Evolutionary conservation across 129 eudicot species (phyloP).

Genomic region (Helianthus annuus): HanXRQr2.0-SUNRISE NC_035437.2:2347218-2347717

Average conservation of each 20-base stretch:
- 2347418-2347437: neutral
- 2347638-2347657: no score
- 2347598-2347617: neutral
- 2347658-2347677: neutral
- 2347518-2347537: no score
- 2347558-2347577: no score
- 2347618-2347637: neutral
- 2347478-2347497: no score
- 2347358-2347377: neutral
- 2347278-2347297: neutral
- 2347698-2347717: neutral
- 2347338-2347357: neutral
- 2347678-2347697: neutral
- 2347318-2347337: neutral
- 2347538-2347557: no score
- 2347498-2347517: no score
- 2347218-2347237: neutral
- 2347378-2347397: neutral
- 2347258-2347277: neutral
- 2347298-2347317: neutral
- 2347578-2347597: neutral
- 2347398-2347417: neutral
- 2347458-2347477: neutral
- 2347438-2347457: neutral
- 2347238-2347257: no score